A percentile compares a stretch with the other conserved stretches of the same genome.
Evolutionary conservation across 192 early-diverging fungal genomes (phyloP).

Genomic region (Spizellomyces punctatus): DNA sequence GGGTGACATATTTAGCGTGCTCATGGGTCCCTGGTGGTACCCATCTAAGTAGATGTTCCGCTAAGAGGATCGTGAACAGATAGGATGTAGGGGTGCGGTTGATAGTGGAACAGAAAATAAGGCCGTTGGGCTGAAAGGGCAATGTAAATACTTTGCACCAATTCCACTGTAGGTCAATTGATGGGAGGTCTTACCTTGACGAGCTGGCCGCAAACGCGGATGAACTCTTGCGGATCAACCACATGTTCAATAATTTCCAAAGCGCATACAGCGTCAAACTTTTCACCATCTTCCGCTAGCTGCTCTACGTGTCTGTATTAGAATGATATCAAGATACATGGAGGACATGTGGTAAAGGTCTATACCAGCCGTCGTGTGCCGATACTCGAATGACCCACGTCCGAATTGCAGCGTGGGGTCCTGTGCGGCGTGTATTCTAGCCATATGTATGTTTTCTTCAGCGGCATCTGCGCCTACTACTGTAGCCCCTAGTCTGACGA

Average conservation of each 20-base stretch:
- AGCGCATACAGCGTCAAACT: slow-evolving; percentile 81
- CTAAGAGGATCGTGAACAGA: slow-evolving; percentile 76
- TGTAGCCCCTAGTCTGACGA: slow-evolving; percentile 73
- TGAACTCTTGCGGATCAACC: slow-evolving; percentile 68
- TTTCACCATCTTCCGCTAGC: slow-evolving; percentile 46
- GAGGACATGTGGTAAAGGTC: neutral
- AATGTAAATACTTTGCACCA: neutral
- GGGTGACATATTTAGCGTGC: slow-evolving; percentile 80
- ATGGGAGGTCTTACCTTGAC: slow-evolving; percentile 49
- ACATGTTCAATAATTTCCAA: slow-evolving; percentile 97
- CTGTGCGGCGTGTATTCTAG: slow-evolving; percentile 65
- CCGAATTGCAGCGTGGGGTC: slow-evolving; percentile 64
- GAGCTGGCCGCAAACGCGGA: slow-evolving; percentile 65
- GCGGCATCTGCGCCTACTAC: slow-evolving; percentile 88
- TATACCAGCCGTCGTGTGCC: slow-evolving; percentile 59
- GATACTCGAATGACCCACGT: slow-evolving; percentile 61
- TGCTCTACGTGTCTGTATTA: slow-evolving; percentile 55
- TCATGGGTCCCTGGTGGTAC: slow-evolving; percentile 89
- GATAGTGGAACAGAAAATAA: slow-evolving; percentile 89
- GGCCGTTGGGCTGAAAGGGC: slow-evolving; percentile 58
- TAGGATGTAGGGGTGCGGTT: slow-evolving; percentile 78
- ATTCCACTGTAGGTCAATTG: neutral
- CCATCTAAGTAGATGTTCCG: slow-evolving; percentile 76
- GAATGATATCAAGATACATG: neutral
- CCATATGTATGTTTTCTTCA: slow-evolving; percentile 80